phyloP scores from a whole-genome alignment of 1,139 yeast species.

The Meyerozyma sp. region DNA sequence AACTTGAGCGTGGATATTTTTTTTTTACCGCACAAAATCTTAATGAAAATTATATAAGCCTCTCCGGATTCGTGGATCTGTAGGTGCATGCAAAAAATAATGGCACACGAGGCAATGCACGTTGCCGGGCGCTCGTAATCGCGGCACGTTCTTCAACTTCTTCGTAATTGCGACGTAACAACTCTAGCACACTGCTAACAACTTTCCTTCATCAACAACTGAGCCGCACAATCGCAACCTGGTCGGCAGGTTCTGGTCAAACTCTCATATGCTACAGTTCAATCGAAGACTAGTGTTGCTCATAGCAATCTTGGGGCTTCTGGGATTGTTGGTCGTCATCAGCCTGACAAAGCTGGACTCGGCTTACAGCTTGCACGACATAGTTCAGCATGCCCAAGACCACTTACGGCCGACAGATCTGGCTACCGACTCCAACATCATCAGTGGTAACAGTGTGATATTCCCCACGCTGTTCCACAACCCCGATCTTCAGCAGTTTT shows the following conservation, averaged over 20 bases:
- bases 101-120: too few species aligned
- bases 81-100: too few species aligned
- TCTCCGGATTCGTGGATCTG: too few species aligned
- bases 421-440: slow-evolving; percentile 2
- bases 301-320: neutral
- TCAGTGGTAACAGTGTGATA: slow-evolving; percentile 2
- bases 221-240: neutral
- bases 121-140: too few species aligned
- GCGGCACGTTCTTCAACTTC: too few species aligned
- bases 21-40: too few species aligned
- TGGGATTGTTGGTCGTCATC: neutral
- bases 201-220: too few species aligned
- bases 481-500: neutral
- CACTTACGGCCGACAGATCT: slow-evolving; percentile 3
- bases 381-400: slow-evolving; percentile 3
- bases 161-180: too few species aligned
- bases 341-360: slow-evolving; percentile 3
- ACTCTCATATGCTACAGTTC: neutral
- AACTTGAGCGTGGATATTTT: too few species aligned
- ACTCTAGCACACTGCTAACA: too few species aligned
- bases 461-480: neutral
- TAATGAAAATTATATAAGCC: too few species aligned
- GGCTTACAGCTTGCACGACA: slow-evolving; percentile 8
- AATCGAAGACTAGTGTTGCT: neutral
- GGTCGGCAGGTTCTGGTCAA: neutral